Base-by-base conservation (phyloP, 169 alveolate genomes). In the Hammondia hammondi region DNA sequence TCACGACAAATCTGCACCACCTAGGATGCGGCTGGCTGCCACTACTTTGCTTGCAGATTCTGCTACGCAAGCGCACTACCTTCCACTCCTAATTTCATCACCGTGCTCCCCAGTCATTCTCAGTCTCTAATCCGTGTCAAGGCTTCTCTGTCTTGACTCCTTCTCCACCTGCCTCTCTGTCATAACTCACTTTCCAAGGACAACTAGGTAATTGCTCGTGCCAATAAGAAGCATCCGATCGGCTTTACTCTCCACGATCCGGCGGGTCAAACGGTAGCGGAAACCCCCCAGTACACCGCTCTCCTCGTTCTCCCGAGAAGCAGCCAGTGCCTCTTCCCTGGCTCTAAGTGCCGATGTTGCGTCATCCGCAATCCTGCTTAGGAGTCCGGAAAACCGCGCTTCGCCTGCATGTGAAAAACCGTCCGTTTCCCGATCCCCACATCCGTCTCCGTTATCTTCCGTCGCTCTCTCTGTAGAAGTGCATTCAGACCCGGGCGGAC, bases 191-290 rank as follows among this genome's bases (percentile, higher is more conserved):
- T 43, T 21, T 17, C 90, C 90, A 14, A 82, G 90, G 19, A 82
- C 70, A 19, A 82, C 72, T 9, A 82, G 90, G 70, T 29, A 82
- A 37, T 82, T 82, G 72, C n/a, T 35, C 6, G 90, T 48, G 57
- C 90, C 90, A 9, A 82, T 35, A 14, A 45, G 90, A 27, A 82
- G 70, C 90, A 82, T 82, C 12, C 90, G 90, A 39, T 82, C 90
- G 71, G 90, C 43, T 19, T 39, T 70, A 21, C 35, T 0, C 70
- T 43, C 52, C 71, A 82, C 39, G 4, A 82, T 35, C 17, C 90
- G 90, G 45, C 90, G 90, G 21, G 90, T 82, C 19, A 82, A 29
- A 19, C 37, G 57, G 12, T 39, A n/a, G 3, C 71, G 57, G 43
- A 29, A 82, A 37, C 35, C 90, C 4, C 61, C 70, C 19, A n/a